Base-by-base conservation (phyloP, 1,284 basidiomycete species). In the Cryptococcus deneoformans region DNA sequence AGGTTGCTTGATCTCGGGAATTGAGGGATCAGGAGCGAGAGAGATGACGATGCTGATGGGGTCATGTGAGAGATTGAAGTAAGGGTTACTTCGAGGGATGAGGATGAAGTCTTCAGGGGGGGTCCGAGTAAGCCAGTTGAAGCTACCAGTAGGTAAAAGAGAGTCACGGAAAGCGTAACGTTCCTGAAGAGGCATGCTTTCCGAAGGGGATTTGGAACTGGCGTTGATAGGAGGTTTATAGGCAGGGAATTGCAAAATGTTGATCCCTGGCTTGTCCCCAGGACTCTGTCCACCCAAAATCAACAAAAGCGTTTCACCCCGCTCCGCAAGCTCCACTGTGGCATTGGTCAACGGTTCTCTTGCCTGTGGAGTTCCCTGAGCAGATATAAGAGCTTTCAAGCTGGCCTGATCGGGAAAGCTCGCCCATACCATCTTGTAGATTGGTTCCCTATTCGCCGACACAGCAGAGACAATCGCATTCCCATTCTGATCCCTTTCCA, bases 361-460 rank as follows among this genome's bases (percentile, higher is more conserved):
- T 2, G 67, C 59, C 12, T 60, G 63, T 12, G 67, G 60, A 8
- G 63, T 60, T 1, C 59, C 64, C 45, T 69, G 66, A 11, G 72
- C 67, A 0, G 71, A 62, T 4, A 72, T 60, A 3, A 77, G 50
- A 12, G 65, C 61, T n/a, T 68, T 66, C 52, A 79, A 54, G 8
- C 62, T 61, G 0, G 72, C 57, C 24, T 76, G 71, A 51, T 87
- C 85, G 0, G 85, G 80, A 72, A 87, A 90, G 1, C 83, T 82
- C 54, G 86, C 87, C 93, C 93, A 96, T 0, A 87, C 80, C 5
- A 96, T 80, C 73, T 91, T 92, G 82, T 90, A 94, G 46, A 97
- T 86, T 1, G 92, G 90, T 71, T 95, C 92, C 60, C 86, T 80
- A 3, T 76, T 69, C 6, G 69, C 66, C 47, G 52, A 58, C 20